Base-by-base conservation (phyloP, 164 flowering plant genomes). In the Buxus sempervirens region DNA sequence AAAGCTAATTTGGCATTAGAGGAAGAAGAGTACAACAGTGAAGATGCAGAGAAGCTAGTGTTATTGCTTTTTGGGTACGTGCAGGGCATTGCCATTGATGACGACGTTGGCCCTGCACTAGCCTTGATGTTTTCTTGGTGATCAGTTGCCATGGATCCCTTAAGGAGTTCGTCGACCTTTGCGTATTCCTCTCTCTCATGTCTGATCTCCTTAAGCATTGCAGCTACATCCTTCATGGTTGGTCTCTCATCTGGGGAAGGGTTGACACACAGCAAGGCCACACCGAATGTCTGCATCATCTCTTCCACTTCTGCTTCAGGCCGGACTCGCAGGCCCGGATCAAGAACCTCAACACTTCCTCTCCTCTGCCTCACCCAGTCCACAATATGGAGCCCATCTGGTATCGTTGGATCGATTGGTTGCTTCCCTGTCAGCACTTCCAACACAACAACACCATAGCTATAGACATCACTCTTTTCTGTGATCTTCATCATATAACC, bases 361-460 rank as follows among this genome's bases (percentile, higher is more conserved):
- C 83, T 80, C 79, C 70, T 83, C 45, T 81, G 91, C 65, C 90
- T 81, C 26, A 91, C 92, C 97, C 97, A 93, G 58, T 93, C 97
- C 26, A 88, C 97, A 0, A 93, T 76, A 76, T 90, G 98, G 16
- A 80, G 82, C 2, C 98, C 98, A 8, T 88, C 92, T 0, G 93
- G 93, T 64, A 88, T 89, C 1, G 96, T 93, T 23, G 96, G 96
- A 71, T 93, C 98, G 8, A 90, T 89, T 1, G 98, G 98, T 63
- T 88, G 98, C 75, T 91, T 93, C 23, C 98, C 97, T 16, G 97
- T 91, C 58, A 93, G 62, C 15, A 93, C 93, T 75, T 93, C 97
- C 32, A 93, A 63, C 25, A 88, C 80, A 15, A 93, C 98, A 0
- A 93, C 90, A 1, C 98, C 96, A 56, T 81, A 93, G 88, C 97